Percentiles rank a stretch among this genome's conserved stretches.
phyloP scores from a whole-genome alignment of 1,284 basidiomycete genomes.

The Ustilago tritici region DNA sequence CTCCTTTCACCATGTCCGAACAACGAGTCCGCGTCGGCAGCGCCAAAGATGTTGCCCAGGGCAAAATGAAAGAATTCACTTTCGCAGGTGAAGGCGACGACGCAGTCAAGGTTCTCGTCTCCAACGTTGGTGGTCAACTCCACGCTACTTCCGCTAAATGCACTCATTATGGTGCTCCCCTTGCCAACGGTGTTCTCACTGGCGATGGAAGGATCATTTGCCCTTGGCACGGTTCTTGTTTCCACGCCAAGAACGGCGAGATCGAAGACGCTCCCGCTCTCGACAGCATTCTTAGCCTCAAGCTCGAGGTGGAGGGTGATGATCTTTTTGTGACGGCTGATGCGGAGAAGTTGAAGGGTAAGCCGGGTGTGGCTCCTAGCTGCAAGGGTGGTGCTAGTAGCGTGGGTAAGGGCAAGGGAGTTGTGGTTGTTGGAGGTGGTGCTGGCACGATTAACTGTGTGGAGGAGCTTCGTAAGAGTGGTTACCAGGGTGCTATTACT shows the following conservation, averaged over 20 bases:
- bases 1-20: slow-evolving; percentile 39
- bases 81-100: slow-evolving; percentile 81
- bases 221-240: slow-evolving; percentile 94
- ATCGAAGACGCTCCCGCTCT: slow-evolving; percentile 90
- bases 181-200: slow-evolving; percentile 85
- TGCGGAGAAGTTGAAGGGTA: slow-evolving; percentile 74
- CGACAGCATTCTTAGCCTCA: slow-evolving; percentile 84
- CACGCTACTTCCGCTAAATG: slow-evolving; percentile 85
- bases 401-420: slow-evolving; percentile 73
- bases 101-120: slow-evolving; percentile 74
- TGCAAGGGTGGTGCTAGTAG: slow-evolving; percentile 67
- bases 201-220: slow-evolving; percentile 82
- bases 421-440: slow-evolving; percentile 88
- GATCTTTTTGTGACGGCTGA: slow-evolving; percentile 86
- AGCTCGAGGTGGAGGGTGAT: slow-evolving; percentile 76
- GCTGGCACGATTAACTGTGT: slow-evolving; percentile 83
- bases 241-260: slow-evolving; percentile 76
- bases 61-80: slow-evolving; percentile 77
- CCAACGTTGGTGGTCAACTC: slow-evolving; percentile 77
- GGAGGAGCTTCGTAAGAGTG: slow-evolving; percentile 86
- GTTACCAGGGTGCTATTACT: slow-evolving; percentile 82
- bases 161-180: slow-evolving; percentile 85
- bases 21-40: slow-evolving; percentile 45
- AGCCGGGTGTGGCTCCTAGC: slow-evolving; percentile 54
- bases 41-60: slow-evolving; percentile 47